Conservation (phyloP, 225 moss, liverwort and hornwort species). For the Asterella californica region DNA sequence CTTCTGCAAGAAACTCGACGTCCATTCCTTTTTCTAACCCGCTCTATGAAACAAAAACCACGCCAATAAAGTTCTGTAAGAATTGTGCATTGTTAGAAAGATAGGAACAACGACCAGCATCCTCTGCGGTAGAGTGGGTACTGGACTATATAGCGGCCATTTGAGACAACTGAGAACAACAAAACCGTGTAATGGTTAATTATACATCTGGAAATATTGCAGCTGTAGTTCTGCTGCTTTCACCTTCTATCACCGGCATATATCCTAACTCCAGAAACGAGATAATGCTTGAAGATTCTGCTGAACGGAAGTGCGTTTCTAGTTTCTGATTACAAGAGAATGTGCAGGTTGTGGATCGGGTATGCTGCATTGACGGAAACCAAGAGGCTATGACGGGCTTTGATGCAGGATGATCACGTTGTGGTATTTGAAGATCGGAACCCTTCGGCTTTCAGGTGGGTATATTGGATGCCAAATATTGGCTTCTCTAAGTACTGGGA, state of each 20-base stretch:
- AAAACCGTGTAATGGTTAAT: no score
- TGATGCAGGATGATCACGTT: conserved; percentile 76
- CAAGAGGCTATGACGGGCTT: conserved; percentile 11
- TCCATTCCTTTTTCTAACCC: no score
- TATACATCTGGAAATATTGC: background rate
- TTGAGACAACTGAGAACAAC: background rate
- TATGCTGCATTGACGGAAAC: conserved; percentile 15
- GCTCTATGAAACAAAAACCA: no score
- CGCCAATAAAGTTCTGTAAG: background rate
- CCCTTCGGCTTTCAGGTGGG: conserved; percentile 70
- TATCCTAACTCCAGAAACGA: background rate
- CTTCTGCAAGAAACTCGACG: background rate
- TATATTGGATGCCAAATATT: background rate
- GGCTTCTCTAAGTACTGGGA: background rate
- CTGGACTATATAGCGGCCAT: background rate
- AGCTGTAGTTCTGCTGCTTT: background rate
- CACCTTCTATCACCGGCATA: background rate
- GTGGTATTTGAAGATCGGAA: conserved; percentile 76
- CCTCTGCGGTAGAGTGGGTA: background rate
- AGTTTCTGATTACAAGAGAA: conserved; percentile 9
- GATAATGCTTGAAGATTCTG: background rate
- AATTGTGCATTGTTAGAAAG: background rate
- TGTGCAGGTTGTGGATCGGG: conserved; percentile 14
- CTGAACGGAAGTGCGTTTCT: background rate
- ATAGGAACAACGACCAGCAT: background rate